phyloP scores from a whole-genome alignment of 2,329 filamentous ascomycete genomes.

The Magnaporthales sp. region DNA sequence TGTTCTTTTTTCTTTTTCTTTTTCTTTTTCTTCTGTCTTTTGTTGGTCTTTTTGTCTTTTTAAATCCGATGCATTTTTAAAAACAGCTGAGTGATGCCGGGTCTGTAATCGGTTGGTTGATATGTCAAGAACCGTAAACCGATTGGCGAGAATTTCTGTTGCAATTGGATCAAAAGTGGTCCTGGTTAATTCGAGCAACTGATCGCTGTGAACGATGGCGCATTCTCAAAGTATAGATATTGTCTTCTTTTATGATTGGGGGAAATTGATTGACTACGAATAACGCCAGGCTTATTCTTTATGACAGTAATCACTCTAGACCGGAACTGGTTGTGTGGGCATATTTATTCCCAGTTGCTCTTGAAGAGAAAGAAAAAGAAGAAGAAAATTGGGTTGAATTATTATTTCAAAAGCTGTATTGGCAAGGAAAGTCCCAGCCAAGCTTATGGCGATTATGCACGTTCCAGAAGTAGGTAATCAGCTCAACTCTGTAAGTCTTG shows the following conservation, averaged over 20 bases:
- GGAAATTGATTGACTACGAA: not conserved
- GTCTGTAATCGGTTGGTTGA: not conserved
- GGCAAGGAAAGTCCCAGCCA: not conserved
- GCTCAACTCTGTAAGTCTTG: not conserved
- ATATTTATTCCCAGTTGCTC: not conserved
- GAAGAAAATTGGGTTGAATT: not conserved
- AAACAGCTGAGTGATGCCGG: not conserved
- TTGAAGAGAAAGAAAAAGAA: not conserved
- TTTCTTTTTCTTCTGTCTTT: too few species aligned
- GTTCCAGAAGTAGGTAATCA: not conserved
- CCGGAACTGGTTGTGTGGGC: not conserved
- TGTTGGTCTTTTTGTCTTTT: not conserved
- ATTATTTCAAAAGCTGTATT: not conserved
- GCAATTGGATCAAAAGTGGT: not conserved
- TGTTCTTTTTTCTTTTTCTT: too few species aligned
- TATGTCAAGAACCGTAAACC: not conserved
- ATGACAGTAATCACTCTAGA: not conserved
- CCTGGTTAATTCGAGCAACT: not conserved
- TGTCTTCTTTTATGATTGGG: not conserved
- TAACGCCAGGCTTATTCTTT: not conserved
- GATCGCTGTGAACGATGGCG: not conserved
- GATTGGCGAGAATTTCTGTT: not conserved
- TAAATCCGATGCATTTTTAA: not conserved
- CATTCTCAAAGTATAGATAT: not conserved
- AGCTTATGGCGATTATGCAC: not conserved